Evolutionary conservation across 2,329 filamentous ascomycete genomes (phyloP).

Genomic region (Cryphonectria radicalis): DNA sequence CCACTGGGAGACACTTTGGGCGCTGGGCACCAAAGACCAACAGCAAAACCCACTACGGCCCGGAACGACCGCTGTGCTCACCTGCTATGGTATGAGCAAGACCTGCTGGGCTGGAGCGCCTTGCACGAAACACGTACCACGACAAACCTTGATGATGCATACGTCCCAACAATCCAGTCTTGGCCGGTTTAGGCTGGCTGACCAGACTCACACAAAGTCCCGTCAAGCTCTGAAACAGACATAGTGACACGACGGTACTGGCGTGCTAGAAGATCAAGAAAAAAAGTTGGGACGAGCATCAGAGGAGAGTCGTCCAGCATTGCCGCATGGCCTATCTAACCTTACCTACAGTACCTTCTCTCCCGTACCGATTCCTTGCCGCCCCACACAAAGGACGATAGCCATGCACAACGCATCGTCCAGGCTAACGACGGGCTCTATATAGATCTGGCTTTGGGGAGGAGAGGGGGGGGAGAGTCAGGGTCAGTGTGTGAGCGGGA

Average conservation of each 20-base stretch:
- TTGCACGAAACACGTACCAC: neutral
- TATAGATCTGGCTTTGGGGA: neutral
- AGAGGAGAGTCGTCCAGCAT: neutral
- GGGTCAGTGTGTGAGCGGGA: neutral
- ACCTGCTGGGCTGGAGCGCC: neutral
- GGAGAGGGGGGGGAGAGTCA: no score
- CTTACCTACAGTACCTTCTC: neutral
- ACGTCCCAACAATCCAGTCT: neutral
- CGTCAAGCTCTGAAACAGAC: neutral
- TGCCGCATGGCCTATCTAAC: neutral
- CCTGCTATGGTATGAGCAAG: neutral
- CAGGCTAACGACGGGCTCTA: neutral
- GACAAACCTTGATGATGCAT: neutral
- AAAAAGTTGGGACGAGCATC: neutral
- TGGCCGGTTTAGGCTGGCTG: neutral
- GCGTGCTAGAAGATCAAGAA: neutral
- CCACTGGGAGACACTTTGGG: neutral
- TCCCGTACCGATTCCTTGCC: neutral
- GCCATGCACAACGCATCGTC: neutral
- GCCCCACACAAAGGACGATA: neutral
- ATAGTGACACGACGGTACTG: neutral
- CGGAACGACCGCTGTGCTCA: neutral
- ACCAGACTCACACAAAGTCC: neutral
- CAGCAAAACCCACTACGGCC: neutral
- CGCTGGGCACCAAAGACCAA: neutral